Evolutionary conservation across 2,329 filamentous ascomycete genomes (phyloP).

Genomic region (Clonostachys rhizophaga): DNA sequence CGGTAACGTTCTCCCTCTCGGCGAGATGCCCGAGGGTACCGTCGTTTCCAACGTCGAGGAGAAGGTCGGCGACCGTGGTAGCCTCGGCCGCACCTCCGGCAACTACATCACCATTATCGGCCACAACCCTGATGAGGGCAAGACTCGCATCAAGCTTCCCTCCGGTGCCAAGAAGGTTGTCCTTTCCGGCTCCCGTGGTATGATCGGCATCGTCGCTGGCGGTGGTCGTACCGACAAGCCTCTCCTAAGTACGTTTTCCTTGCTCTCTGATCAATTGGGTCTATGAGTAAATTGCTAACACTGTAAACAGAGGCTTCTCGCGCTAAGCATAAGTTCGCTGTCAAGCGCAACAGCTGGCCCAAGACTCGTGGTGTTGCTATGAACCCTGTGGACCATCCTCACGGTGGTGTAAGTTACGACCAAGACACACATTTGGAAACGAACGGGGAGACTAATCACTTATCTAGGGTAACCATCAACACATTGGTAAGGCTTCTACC

Average conservation of each 20-base stretch:
- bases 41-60: conserved; percentile 99
- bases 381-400: conserved; percentile 99
- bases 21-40: conserved; percentile 96
- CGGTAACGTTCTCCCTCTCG: conserved; percentile 94
- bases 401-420: conserved; percentile 70
- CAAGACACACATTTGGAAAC: not conserved
- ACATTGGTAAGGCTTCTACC: conserved; percentile 99
- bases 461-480: conserved; percentile 93
- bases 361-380: conserved; percentile 99
- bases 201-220: conserved; percentile 99
- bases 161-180: conserved; percentile 99
- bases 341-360: conserved; percentile 99
- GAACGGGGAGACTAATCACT: conserved; percentile 30
- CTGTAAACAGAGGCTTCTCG: conserved; percentile 79
- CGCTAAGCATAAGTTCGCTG: conserved; percentile 99
- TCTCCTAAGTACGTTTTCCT: conserved; percentile 70
- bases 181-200: conserved; percentile 85
- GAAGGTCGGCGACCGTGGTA: conserved; percentile 95
- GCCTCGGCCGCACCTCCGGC: conserved; percentile 92
- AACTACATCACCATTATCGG: conserved; percentile 99
- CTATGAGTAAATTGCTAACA: not conserved
- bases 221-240: conserved; percentile 99
- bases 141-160: conserved; percentile 99
- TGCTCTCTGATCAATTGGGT: conserved; percentile 1
- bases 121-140: conserved; percentile 98